phyloP scores from a whole-genome alignment of 371 early-diverging fungal genomes.

The Zychaea mexicana region DNA sequence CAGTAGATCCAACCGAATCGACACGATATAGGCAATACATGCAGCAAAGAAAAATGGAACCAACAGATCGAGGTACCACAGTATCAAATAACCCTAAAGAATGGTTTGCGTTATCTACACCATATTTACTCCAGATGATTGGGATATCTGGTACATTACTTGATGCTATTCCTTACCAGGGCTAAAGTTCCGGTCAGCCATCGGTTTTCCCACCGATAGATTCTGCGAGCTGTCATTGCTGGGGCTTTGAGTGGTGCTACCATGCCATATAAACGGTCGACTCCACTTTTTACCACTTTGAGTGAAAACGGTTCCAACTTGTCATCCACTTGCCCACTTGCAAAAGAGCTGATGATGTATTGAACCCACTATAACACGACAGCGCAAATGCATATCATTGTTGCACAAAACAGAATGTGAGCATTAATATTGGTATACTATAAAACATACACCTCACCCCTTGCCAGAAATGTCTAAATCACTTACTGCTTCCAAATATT shows the following conservation, averaged over 20 bases:
- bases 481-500: constrained; percentile 9
- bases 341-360: constrained; percentile 30
- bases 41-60: constrained; percentile 18
- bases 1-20: constrained; percentile 23
- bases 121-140: too few relatives aligned
- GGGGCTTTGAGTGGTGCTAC: constrained; percentile 27
- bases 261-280: constrained; percentile 38
- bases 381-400: too few relatives aligned
- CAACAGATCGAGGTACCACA: constrained; percentile 43
- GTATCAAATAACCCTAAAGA: constrained; percentile 24
- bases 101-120: too few relatives aligned
- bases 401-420: too few relatives aligned
- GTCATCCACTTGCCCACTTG: constrained; percentile 35
- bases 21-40: constrained; percentile 16
- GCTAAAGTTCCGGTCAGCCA: constrained; percentile 25
- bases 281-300: constrained; percentile 30
- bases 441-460: too few relatives aligned
- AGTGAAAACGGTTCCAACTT: constrained; percentile 39
- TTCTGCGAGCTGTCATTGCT: constrained; percentile 19
- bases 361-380: constrained; percentile 38
- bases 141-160: too few relatives aligned
- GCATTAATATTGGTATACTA: too few relatives aligned
- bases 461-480: background rate
- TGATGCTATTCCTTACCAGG: constrained; percentile 30
- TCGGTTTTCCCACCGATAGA: constrained; percentile 46